Base-by-base conservation (phyloP, 305 asterid species). In the Fraxinus dipetala region DNA sequence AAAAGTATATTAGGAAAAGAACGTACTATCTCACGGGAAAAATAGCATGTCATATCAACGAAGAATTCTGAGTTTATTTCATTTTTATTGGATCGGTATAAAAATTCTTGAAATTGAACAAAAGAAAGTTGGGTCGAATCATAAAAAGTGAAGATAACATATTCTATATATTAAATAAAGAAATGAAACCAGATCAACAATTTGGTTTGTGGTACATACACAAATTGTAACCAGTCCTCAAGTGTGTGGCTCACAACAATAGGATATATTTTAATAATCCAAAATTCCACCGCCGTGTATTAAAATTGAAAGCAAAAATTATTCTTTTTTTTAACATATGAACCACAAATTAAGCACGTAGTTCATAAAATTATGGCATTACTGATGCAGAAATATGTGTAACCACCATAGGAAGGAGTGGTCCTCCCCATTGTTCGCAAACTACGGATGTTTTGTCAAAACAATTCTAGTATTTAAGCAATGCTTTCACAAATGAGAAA, bases 361-460 rank as follows among this genome's bases (percentile, higher is more conserved):
- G 75, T 31, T 31, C 24, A 70, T 70, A 70, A 70, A 70, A 31
- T 70, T 34, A 6, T 72, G 76, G 76, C 48, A 32, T 0, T 8
- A 72, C 76, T 8, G 45, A 28, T 28, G 74, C 74, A 67, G 74
- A 67, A 67, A 67, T 67, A 67, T 67, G 38, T 67, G 74, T 32
- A 59, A 72, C 76, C 51, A 72, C 76, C 48, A 16, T n/a, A 5
- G 76, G 28, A 83, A 80, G 36, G 75, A 78, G 72, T 22, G 90
- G 90, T 36, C 40, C 30, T 59, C 86, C 90, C 32, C 16, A 43
- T 26, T 81, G 35, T 51, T 76, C 85, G 83, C 74, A 6, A 16
- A 63, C 34, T 24, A 63, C 22, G 73, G 73, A 51, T 54, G 45
- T 51, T 31, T 32, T 30, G 20, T 35, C 9, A 65, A 26, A 30